Evolutionary conservation across 2,329 filamentous ascomycete genomes (phyloP).

Genomic region (Aureobasidium melanogenum): DNA sequence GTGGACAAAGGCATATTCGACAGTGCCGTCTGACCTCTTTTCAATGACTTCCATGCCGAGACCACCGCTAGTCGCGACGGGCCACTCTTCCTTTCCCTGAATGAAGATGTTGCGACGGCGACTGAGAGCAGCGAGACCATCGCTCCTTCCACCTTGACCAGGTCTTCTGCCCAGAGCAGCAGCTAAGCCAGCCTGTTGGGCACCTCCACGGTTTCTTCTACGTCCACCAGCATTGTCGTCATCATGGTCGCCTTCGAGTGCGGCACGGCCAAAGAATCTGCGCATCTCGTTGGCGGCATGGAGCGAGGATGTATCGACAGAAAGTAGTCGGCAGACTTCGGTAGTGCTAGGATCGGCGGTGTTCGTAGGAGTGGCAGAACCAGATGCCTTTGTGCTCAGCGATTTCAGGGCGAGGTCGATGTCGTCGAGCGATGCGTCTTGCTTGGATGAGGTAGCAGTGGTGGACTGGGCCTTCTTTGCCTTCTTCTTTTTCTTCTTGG

Average conservation of each 20-base stretch:
- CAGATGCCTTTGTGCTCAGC: slow-evolving; percentile 34
- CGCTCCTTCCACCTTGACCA: slow-evolving; percentile 47
- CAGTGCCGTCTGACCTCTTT: slow-evolving; percentile 47
- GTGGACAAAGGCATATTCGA: slow-evolving; percentile 72
- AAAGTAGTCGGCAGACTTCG: slow-evolving; percentile 45
- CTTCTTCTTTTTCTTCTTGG: slow-evolving; percentile 44
- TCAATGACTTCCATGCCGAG: slow-evolving; percentile 68
- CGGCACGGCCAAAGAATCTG: slow-evolving; percentile 58
- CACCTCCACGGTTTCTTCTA: slow-evolving; percentile 46
- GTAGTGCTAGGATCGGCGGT: slow-evolving; percentile 32
- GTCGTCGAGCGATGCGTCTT: slow-evolving; percentile 45
- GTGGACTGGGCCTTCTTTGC: slow-evolving; percentile 42
- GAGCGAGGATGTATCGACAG: slow-evolving; percentile 62
- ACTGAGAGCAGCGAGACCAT: slow-evolving; percentile 61
- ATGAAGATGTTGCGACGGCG: slow-evolving; percentile 74
- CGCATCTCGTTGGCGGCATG: slow-evolving; percentile 90
- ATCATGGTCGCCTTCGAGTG: slow-evolving; percentile 49
- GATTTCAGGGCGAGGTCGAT: slow-evolving; percentile 57
- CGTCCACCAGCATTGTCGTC: slow-evolving; percentile 40
- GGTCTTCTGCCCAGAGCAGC: slow-evolving; percentile 41
- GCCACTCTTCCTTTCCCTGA: slow-evolving; percentile 82
- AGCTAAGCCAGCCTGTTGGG: slow-evolving; percentile 49
- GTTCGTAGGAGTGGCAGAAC: slow-evolving; percentile 18
- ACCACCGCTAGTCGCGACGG: slow-evolving; percentile 66
- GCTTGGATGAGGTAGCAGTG: slow-evolving; percentile 17